Evolutionary conservation across 495 filamentous ascomycete species (phyloP).

Genomic region (Hyphodiscus hymeniophilus): DNA sequence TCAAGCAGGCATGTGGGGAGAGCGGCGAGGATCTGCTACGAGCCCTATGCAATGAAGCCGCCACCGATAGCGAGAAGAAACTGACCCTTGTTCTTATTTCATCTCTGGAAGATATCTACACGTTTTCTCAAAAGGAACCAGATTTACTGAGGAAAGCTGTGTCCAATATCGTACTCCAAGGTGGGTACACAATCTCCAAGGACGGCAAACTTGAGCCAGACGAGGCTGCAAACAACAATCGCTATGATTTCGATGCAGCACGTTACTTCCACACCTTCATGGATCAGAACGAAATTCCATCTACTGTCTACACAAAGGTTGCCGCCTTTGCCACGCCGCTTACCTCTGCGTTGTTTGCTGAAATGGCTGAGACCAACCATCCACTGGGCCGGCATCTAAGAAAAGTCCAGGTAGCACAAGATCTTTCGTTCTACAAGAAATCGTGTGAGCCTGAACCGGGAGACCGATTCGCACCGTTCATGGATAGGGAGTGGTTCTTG

Average conservation of each 20-base stretch:
- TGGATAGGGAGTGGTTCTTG: constrained; percentile 18
- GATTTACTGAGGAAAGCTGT: constrained; percentile 7
- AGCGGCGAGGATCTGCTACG: constrained; percentile 12
- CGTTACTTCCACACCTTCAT: constrained; percentile 9
- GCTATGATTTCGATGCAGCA: constrained; percentile 10
- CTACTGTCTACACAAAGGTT: constrained; percentile 17
- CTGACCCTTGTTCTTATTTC: constrained; percentile 17
- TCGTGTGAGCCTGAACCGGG: neutral
- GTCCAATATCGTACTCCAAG: constrained; percentile 10
- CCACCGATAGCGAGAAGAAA: constrained; percentile 3
- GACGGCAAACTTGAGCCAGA: constrained; percentile 6
- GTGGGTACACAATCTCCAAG: constrained; percentile 9
- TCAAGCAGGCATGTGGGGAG: neutral
- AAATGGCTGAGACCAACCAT: constrained; percentile 10
- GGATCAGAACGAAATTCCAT: constrained; percentile 10
- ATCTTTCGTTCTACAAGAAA: constrained; percentile 15
- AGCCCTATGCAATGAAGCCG: neutral
- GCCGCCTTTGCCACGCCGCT: constrained; percentile 12
- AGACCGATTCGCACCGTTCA: constrained; percentile 10
- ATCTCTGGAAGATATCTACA: constrained; percentile 12
- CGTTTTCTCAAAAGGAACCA: constrained; percentile 2
- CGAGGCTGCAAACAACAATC: constrained; percentile 13
- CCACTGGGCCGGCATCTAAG: constrained; percentile 15
- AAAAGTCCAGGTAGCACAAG: constrained; percentile 13
- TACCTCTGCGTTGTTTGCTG: constrained; percentile 5